Evolutionary conservation across 1,284 basidiomycete genomes (phyloP).

Genomic region (Puccinia horiana): DNA sequence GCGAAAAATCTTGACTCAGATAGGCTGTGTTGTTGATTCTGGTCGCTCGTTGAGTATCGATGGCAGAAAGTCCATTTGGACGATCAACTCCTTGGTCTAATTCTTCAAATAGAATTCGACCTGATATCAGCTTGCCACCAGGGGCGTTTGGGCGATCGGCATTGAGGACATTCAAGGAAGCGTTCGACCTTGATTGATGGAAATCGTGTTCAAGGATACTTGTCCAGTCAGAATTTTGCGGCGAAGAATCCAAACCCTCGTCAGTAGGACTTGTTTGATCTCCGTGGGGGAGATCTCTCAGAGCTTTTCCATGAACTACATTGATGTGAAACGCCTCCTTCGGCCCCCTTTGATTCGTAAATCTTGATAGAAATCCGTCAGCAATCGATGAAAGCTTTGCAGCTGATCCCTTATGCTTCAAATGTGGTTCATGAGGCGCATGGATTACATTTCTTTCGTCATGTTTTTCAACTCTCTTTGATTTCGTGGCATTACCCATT

Average conservation of each 20-base stretch:
- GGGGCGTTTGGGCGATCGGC: not conserved
- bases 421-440: not conserved
- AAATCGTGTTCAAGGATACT: not conserved
- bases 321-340: not conserved
- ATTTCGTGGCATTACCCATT: not conserved
- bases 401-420: not conserved
- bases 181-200: not conserved
- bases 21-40: not conserved
- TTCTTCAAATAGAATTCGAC: slow-evolving; percentile 27
- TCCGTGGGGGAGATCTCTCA: not conserved
- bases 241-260: slow-evolving; percentile 4
- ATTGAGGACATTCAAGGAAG: not conserved
- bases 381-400: not conserved
- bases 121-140: not conserved
- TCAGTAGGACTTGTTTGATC: not conserved
- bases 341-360: not conserved
- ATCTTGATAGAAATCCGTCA: not conserved
- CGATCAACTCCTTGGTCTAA: not conserved
- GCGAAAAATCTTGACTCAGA: not conserved
- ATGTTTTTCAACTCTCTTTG: not conserved
- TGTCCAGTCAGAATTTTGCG: not conserved
- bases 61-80: not conserved
- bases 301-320: not conserved
- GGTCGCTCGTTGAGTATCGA: not conserved
- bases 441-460: not conserved